Conservation (phyloP, 2,329 filamentous ascomycete genomes). For the Scleromitrula shiraiana region DNA sequence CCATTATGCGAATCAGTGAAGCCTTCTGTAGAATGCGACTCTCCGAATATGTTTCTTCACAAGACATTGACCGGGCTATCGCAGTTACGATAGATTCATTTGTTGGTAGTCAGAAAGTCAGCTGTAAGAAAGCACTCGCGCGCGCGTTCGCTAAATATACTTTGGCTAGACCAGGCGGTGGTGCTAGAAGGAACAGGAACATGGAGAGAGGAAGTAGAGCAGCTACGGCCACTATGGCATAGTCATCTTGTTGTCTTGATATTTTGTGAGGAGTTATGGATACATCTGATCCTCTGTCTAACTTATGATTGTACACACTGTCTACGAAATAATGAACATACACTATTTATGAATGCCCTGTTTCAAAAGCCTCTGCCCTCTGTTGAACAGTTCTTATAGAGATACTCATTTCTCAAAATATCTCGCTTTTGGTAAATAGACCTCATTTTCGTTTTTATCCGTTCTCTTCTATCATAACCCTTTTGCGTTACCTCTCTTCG, state of each 20-base stretch:
- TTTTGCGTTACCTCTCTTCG: too few species aligned
- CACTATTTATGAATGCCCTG: not conserved
- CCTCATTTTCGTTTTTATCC: too few species aligned
- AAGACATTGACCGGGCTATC: slow-evolving; percentile 94
- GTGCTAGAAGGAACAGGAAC: slow-evolving; percentile 24
- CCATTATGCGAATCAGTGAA: slow-evolving; percentile 92
- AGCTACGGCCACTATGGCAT: slow-evolving; percentile 17
- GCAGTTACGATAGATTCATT: slow-evolving; percentile 95
- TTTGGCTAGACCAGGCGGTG: slow-evolving; percentile 33
- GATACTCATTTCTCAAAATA: too few species aligned
- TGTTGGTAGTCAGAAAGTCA: slow-evolving; percentile 92
- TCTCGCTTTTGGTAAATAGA: too few species aligned
- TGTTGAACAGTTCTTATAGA: too few species aligned
- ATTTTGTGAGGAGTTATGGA: not conserved
- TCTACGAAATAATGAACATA: slow-evolving; percentile 8
- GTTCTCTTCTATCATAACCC: too few species aligned
- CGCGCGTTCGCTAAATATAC: slow-evolving; percentile 96
- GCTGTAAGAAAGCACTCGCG: slow-evolving; percentile 91
- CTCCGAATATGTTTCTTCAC: slow-evolving; percentile 84
- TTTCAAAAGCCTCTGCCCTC: not conserved
- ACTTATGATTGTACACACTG: not conserved
- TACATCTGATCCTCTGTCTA: not conserved
- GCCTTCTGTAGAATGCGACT: slow-evolving; percentile 96
- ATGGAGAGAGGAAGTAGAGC: slow-evolving; percentile 19
- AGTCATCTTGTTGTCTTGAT: not conserved